phyloP scores from a whole-genome alignment of 176 grass and related monocot genomes.

The Oryza punctata region DNA sequence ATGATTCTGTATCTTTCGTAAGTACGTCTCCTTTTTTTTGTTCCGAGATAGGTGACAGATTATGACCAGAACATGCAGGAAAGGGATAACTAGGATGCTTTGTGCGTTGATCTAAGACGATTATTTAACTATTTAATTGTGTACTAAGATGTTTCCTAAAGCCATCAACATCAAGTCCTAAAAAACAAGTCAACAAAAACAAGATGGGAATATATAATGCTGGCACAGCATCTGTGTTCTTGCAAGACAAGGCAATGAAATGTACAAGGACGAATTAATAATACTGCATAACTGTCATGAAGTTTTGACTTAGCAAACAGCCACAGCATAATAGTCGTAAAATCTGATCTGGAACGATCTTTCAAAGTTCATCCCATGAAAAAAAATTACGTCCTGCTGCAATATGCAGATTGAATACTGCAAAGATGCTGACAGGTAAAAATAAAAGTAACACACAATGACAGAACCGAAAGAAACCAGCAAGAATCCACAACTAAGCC shows the following conservation, averaged over 20 bases:
- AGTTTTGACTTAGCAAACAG: neutral
- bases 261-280: neutral
- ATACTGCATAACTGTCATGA: neutral
- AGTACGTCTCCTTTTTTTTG: neutral
- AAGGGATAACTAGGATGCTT: neutral
- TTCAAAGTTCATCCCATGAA: neutral
- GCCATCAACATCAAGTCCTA: neutral
- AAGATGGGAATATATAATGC: no score
- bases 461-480: neutral
- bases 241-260: neutral
- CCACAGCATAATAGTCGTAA: neutral
- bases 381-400: neutral
- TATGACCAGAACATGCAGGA: neutral
- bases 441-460: neutral
- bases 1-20: neutral
- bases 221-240: neutral
- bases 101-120: neutral
- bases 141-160: neutral
- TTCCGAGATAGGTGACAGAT: neutral
- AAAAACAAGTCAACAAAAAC: neutral
- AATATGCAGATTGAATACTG: neutral
- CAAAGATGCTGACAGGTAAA: neutral
- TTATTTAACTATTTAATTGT: neutral
- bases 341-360: neutral
- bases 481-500: neutral